A percentile compares a stretch with the other conserved stretches of the same genome.
phyloP scores from a whole-genome alignment of 1,284 basidiomycete genomes.

The Cryptococcus floricola region DNA sequence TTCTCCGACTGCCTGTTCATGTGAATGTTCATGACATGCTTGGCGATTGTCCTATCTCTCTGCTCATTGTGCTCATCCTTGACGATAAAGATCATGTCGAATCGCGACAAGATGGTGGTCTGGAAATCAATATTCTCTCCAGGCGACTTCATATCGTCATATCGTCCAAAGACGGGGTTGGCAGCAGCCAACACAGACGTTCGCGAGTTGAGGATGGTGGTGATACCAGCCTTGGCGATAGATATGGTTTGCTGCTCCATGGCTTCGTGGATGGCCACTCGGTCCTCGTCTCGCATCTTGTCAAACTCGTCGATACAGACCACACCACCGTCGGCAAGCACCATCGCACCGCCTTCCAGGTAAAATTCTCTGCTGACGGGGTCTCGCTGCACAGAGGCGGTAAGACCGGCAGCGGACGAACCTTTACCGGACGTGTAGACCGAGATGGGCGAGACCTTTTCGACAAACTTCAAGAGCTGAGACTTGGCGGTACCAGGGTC shows the following conservation, averaged over 20 bases:
- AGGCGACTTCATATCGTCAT: constrained; percentile 94
- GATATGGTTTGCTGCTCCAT: constrained; percentile 99
- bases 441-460: constrained; percentile 95
- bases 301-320: constrained; percentile 99
- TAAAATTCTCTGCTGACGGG: constrained; percentile 82
- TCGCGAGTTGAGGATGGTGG: constrained; percentile 92
- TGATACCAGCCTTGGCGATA: constrained; percentile 98
- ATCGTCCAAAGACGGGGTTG: constrained; percentile 97
- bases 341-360: constrained; percentile 98
- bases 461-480: constrained; percentile 96
- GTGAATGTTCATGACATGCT: constrained; percentile 98
- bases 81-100: constrained; percentile 99
- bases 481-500: constrained; percentile 98
- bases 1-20: constrained; percentile 80
- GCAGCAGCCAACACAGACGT: constrained; percentile 96
- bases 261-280: constrained; percentile 98
- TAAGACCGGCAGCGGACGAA: constrained; percentile 95
- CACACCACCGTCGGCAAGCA: constrained; percentile 95
- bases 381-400: constrained; percentile 95
- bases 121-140: constrained; percentile 62
- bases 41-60: constrained; percentile 92
- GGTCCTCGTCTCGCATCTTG: constrained; percentile 99
- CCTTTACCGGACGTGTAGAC: constrained; percentile 99
- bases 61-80: constrained; percentile 97
- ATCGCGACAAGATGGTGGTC: constrained; percentile 95